These are phyloP conservation scores for Theileria parva DNA, from an alignment of 169 alveolate genomes.

Conservation along the genomic window DNA sequence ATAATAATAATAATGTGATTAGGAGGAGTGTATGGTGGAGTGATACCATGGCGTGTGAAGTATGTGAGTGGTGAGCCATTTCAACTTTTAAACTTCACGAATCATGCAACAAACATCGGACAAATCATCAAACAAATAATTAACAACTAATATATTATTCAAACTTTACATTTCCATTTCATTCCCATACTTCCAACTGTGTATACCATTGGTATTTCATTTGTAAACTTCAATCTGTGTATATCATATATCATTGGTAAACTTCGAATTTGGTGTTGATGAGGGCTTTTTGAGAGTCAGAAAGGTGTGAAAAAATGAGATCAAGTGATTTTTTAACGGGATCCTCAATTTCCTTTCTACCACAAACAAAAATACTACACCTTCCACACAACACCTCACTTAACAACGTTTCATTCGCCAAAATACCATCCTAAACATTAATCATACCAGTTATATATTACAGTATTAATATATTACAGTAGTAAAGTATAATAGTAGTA, in stretches of 20 bases:
- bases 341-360: slow-evolving; percentile 45
- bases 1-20: no score
- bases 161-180: no score
- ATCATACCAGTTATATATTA: no score
- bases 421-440: slow-evolving; percentile 33
- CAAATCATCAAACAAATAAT: not conserved
- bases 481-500: no score
- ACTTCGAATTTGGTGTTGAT: slow-evolving; percentile 33
- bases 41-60: no score
- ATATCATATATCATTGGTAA: slow-evolving; percentile 38
- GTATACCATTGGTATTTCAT: no score
- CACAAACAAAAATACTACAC: slow-evolving; percentile 60
- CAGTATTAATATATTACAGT: no score
- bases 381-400: slow-evolving; percentile 6
- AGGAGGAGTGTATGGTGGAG: no score
- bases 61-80: not conserved
- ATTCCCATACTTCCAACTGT: no score
- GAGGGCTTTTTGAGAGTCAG: not conserved
- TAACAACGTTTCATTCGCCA: slow-evolving; percentile 2
- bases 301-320: not conserved
- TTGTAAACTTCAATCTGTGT: no score
- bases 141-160: not conserved
- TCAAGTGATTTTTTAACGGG: slow-evolving; percentile 19
- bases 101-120: not conserved
- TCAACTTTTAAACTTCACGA: not conserved